A percentile compares a stretch with the other conserved stretches of the same genome.
Conservation (phyloP, 306 rosid species). For the Casuarina cunninghamiana region DNA sequence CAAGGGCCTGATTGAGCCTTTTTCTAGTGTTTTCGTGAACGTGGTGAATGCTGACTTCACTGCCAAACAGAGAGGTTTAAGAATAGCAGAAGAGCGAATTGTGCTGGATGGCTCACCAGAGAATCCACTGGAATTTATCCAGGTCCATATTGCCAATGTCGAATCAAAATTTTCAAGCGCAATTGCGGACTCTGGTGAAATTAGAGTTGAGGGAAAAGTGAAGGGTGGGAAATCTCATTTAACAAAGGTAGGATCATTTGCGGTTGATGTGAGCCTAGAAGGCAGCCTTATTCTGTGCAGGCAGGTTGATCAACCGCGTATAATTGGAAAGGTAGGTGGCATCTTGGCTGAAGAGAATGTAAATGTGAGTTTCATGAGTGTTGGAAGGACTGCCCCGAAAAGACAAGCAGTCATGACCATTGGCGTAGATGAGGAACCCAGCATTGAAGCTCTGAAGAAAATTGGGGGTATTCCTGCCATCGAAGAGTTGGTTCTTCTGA, state of each 20-base stretch:
- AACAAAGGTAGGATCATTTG: constrained; percentile 97
- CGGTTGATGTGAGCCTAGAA: constrained; percentile 93
- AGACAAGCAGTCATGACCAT: constrained; percentile 99
- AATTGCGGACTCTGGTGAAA: constrained; percentile 83
- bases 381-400: constrained; percentile 92
- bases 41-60: constrained; percentile 97
- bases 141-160: constrained; percentile 93
- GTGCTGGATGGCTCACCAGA: constrained; percentile 87
- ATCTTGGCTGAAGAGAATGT: constrained; percentile 87
- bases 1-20: constrained; percentile 96
- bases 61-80: constrained; percentile 90
- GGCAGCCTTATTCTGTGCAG: constrained; percentile 89
- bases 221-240: constrained; percentile 90
- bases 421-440: constrained; percentile 89
- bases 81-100: constrained; percentile 78
- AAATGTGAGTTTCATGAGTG: constrained; percentile 98
- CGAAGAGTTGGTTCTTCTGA: constrained; percentile 89
- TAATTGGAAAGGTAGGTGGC: constrained; percentile 88
- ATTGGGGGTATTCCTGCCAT: constrained; percentile 87
- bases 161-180: constrained; percentile 93
- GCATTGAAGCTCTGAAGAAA: constrained; percentile 68
- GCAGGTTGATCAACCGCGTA: constrained; percentile 98
- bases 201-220: constrained; percentile 82
- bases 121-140: constrained; percentile 73
- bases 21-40: constrained; percentile 85